A percentile compares a stretch with the other conserved stretches of the same genome.
phyloP scores from a whole-genome alignment of 306 rosid species.

The Pterocarpus santalinus region DNA sequence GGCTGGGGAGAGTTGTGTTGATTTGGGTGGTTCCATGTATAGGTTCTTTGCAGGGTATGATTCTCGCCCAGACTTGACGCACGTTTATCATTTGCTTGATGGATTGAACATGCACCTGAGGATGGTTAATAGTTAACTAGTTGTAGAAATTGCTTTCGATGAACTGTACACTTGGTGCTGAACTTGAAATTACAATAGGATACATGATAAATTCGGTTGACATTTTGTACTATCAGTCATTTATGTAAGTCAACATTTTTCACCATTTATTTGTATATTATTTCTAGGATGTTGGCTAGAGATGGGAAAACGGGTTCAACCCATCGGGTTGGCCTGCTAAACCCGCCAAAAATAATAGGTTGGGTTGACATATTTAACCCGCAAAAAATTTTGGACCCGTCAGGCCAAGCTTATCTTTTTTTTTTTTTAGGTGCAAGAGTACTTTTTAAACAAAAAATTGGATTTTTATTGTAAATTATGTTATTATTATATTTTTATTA shows the following conservation, averaged over 20 bases:
- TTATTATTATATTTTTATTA: too few species aligned
- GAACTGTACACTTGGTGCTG: conserved; percentile 29
- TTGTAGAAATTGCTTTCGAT: conserved; percentile 28
- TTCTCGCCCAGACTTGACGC: conserved; percentile 45
- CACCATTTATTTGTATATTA: conserved; percentile 1
- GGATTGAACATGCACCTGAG: conserved; percentile 76
- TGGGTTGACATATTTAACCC: too few species aligned
- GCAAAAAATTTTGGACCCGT: too few species aligned
- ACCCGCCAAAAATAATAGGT: too few species aligned
- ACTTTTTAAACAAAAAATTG: too few species aligned
- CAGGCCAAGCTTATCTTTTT: too few species aligned
- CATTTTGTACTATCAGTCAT: not conserved
- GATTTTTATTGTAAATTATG: too few species aligned
- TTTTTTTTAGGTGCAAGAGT: too few species aligned
- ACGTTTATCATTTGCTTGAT: conserved; percentile 65
- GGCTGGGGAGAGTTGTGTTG: conserved; percentile 88
- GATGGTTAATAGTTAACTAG: conserved; percentile 53
- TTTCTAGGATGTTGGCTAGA: not conserved
- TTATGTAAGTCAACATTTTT: conserved; percentile 5
- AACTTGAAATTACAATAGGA: conserved; percentile 32
- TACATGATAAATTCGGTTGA: not conserved
- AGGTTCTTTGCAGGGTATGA: conserved; percentile 78
- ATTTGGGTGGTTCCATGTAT: conserved; percentile 69
- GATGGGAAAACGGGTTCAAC: too few species aligned
- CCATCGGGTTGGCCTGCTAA: too few species aligned